Base-by-base conservation (phyloP, 768 basidiomycete species). In the Lanmaoa rubissima region DNA sequence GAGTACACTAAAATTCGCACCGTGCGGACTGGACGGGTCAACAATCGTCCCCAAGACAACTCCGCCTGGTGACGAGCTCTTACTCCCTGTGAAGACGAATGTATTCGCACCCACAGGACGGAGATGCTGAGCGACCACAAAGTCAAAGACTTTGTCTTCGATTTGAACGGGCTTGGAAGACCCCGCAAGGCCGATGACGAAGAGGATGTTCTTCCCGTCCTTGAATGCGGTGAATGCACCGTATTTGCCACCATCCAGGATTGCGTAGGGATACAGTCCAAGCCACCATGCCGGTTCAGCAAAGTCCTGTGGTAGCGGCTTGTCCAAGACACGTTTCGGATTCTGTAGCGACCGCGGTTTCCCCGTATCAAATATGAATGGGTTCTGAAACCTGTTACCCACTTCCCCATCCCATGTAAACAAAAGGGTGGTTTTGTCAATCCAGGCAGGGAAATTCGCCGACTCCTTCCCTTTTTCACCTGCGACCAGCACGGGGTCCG, bases 311-410 rank as follows among this genome's bases (percentile, higher is more conserved):
- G 16, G 4, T 17, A 4, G 4, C 16, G 5, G 8, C 2, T 28
- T 42, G 17, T 69, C 65, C 6, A 73, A 69, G 10, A 60, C 48
- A 4, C 48, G 32, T 3, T 47, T 53, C 0, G 82, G 66, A 0
- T 67, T 45, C 5, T 74, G 61, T 10, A 67, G 21, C 21, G 21
- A 24, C 21, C 21, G 21, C 21, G 21, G 21, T 28, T 28, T 60
- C 0, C 64, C 48, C 26, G 76, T 51, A 36, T 73, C 63, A 43
- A 46, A 60, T 26, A 58, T 51, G 48, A 52, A 60, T 0, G 66
- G 86, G 61, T 90, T 88, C 55, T 80, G 76, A 65, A 77, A 91
- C 0, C 82, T 82, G 26, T 81, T 80, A 8, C 77, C 78, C 42
- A 3, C 4, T 28, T 28, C 28, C 28, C 71, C 70, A 56, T 90